Base-by-base conservation (phyloP, 257 asterid species). In the Anisodus acutangulus region DNA sequence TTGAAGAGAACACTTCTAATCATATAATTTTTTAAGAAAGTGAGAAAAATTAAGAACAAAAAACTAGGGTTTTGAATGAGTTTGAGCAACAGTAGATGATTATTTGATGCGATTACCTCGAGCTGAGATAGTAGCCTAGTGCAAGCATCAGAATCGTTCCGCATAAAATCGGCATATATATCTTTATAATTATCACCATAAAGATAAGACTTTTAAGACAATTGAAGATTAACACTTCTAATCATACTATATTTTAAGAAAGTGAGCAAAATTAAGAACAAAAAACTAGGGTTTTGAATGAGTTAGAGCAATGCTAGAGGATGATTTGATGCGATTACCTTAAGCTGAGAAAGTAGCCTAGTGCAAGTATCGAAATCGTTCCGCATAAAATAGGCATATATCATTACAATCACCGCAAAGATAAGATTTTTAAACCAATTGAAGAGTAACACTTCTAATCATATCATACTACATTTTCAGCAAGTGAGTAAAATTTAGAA, bases 121-220 rank as follows among this genome's bases (percentile, higher is more conserved):
- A 95, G 98, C 89, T 92, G 91, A 43, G 93, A 90, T 43, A 93
- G 93, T 19, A 93, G 89, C 16, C 62, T 83, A 74, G 87, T 55
- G 62, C 97, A 94, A 76, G 92, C 85, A 83, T 92, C 94, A 64
- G 83, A 92, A 85, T 94, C 95, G 70, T 91, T 93, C 62, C 97
- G 88, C 0, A 89, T 86, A 43, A 91, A 59, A 8, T 95, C 92
- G 22, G 94, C 95, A 31, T 31, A 71, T n/a, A 66, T 43, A 43
- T 43, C 55, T 43, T n/a, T 0, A 43, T 2, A 70, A 31, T 31
- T 31, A 9, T 71, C 58, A 71, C 15, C 57, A 9, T 4, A 19
- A 7, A 17, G 0, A 3, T 22, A 31, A 13, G 10, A 19, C 10
- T 19, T 0, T 19, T 47, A 5, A 74, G 12, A 43, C 59, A 4